A percentile compares a stretch with the other conserved stretches of the same genome.
Evolutionary conservation across 192 early-diverging fungal genomes (phyloP).

Genomic region (Mortierella hygrophila): DNA sequence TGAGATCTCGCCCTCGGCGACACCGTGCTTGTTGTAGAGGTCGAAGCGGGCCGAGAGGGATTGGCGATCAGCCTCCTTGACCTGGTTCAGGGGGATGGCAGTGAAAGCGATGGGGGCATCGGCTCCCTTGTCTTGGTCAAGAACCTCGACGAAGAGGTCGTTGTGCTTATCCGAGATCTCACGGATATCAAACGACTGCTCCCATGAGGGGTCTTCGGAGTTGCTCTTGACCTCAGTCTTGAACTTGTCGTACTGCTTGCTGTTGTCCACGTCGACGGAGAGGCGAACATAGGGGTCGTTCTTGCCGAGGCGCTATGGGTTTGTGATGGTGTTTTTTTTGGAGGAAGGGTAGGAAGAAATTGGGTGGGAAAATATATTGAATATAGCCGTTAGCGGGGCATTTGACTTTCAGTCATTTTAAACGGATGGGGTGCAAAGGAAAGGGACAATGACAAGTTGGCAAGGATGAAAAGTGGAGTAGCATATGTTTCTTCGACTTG

Average conservation of each 20-base stretch:
- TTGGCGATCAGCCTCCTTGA: conserved; percentile 28
- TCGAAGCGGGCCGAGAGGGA: conserved; percentile 47
- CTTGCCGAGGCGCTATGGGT: conserved; percentile 27
- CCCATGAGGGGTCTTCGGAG: conserved; percentile 50
- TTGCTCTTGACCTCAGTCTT: conserved; percentile 48
- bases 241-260: conserved; percentile 49
- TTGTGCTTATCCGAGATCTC: conserved; percentile 24
- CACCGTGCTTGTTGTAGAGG: conserved; percentile 47
- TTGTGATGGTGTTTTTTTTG: no score
- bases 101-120: conserved; percentile 55
- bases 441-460: no score
- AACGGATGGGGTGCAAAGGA: neutral
- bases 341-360: neutral
- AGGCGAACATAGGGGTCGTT: conserved; percentile 58
- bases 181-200: conserved; percentile 46
- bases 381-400: neutral
- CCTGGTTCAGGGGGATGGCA: conserved; percentile 57
- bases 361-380: neutral
- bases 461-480: no score
- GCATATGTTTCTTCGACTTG: no score
- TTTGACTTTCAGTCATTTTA: neutral
- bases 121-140: conserved; percentile 48
- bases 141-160: conserved; percentile 54
- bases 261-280: conserved; percentile 37
- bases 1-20: conserved; percentile 40